Base-by-base conservation (phyloP, 768 basidiomycete species). In the Lactifluus echinatus region DNA sequence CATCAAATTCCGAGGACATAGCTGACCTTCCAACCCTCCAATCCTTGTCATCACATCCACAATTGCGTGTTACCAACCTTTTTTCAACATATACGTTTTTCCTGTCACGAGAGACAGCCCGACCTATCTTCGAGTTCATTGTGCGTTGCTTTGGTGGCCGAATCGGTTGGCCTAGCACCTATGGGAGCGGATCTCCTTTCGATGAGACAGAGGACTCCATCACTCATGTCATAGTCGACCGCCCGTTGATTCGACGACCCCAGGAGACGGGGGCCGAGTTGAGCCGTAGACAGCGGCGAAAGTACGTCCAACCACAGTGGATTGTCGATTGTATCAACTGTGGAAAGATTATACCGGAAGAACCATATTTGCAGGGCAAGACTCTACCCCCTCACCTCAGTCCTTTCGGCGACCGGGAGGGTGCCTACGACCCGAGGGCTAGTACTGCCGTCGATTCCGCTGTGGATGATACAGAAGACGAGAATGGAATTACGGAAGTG, bases 231-330 rank as follows among this genome's bases (percentile, higher is more conserved):
- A 83, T 99, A 65, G 86, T 96, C 65, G 96, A 99, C 69, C 80
- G 96, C 43, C 95, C 96, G 1, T 61, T 81, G 33, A 71, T 78
- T 11, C 74, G 74, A 60, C 74, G 70, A 60, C 50, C 66, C 24
- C 70, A 76, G 52, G 84, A 82, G 66, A 76, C 78, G 0, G 62
- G 74, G 15, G 81, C 80, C 51, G 81, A 86, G 62, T 78, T 79
- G 63, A 81, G 84, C 63, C 75, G 79, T 42, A 76, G 83, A 36
- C 72, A 77, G 43, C 81, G 81, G 68, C 79, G 93, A 66, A 92
- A 89, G 67, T 91, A 88, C 69, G 79, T 98, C 17, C 96, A 98
- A 70, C 96, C 96, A 11, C 95, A 98, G 70, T 98, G 96, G 96
- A 80, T 96, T 31, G 90, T 92, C 34, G 96, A 99, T 69, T 96